phyloP scores from a whole-genome alignment of 2,329 filamentous ascomycete species.

The Sclerotinia borealis region DNA sequence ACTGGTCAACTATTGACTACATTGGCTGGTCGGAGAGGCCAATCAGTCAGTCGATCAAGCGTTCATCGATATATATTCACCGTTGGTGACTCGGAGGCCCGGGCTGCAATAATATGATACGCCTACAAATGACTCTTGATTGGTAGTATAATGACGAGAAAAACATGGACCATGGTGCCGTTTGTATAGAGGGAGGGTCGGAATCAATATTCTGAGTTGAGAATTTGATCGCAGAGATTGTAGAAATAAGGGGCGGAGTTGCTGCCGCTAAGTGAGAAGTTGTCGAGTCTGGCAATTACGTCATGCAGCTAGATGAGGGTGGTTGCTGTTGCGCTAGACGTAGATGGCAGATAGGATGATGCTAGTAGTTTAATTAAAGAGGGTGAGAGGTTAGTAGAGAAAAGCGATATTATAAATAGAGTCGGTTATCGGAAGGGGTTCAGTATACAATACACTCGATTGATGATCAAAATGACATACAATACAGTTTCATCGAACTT shows the following conservation, averaged over 20 bases:
- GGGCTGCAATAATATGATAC: too few species aligned
- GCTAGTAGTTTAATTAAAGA: neutral
- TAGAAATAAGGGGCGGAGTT: slow-evolving; percentile 12
- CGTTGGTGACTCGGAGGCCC: too few species aligned
- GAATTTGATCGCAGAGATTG: neutral
- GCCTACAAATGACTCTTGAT: too few species aligned
- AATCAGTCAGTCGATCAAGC: too few species aligned
- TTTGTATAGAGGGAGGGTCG: slow-evolving; percentile 1
- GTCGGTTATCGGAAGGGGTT: slow-evolving; percentile 1
- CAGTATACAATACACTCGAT: neutral
- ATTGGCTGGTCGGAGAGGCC: too few species aligned
- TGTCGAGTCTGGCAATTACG: slow-evolving; percentile 6
- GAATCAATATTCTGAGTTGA: slow-evolving; percentile 9
- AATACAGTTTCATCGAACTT: slow-evolving; percentile 4
- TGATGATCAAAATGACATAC: neutral
- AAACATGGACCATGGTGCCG: too few species aligned
- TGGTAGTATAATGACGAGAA: too few species aligned
- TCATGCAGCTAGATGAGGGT: neutral
- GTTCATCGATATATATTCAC: too few species aligned
- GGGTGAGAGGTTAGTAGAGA: neutral
- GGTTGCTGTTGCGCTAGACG: neutral
- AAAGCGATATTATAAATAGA: slow-evolving; percentile 10
- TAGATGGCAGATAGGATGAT: too few species aligned
- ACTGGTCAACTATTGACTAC: too few species aligned
- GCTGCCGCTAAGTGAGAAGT: neutral